Base-by-base conservation (phyloP, 805 yeast species). In the Candida koratica region DNA sequence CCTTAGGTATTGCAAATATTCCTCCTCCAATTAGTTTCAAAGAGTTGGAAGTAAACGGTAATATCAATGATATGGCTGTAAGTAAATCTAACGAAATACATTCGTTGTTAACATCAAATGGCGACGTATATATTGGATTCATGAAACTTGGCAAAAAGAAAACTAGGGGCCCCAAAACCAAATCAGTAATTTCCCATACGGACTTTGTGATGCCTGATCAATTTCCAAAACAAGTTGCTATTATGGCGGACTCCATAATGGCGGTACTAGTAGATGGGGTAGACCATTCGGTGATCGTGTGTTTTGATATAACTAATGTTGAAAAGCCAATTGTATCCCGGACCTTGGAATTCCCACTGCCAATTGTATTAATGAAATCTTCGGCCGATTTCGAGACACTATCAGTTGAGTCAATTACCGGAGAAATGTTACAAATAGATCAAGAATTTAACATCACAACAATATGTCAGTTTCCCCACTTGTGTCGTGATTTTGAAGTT, bases 11-110 rank as follows among this genome's bases (percentile, higher is more conserved):
- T 19, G 95, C 96, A 2, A 87, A 81, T 53, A 90, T 87, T 8
- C 99, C 99, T 3, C 99, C 99, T 1, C 99, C 99, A 28, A 77
- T 86, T 53, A 73, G 85, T 16, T 81, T 72, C 52, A 71, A 94
- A 39, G 84, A 79, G 32, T 58, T 86, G 34, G 75, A 71, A 7
- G 61, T 78, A 9, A 44, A 40, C 1, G 67, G 63, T 1, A 75
- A 75, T 38, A 77, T 87, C 6, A 55, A 69, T 14, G 86, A 83
- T 49, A 73, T 76, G 28, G 83, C 95, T 0, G 74, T 79, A 4
- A 75, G 81, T 42, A 58, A 70, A 34, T 64, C 76, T 8, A 86
- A 83, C 55, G 74, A 71, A 35, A 45, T 54, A 4, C 73, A 75
- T 49, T 89, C 85, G 0, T 70, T 77, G 0, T 56, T 83, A 25